A percentile compares a stretch with the other conserved stretches of the same genome.
These are phyloP conservation scores for Mortierella sp. DNA, from an alignment of 371 early-diverging fungal genomes.

Conservation along the genomic window DNA sequence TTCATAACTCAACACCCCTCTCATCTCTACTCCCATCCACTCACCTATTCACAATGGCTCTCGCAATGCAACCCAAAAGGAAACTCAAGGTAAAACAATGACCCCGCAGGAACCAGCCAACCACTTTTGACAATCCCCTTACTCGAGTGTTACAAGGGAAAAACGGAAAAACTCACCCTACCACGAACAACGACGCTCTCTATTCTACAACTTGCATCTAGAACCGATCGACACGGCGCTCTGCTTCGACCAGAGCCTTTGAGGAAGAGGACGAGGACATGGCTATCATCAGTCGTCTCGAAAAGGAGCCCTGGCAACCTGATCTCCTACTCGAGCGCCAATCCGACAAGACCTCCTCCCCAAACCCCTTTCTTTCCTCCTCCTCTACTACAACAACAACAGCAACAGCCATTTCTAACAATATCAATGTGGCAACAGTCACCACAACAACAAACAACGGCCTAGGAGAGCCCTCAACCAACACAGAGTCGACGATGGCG, in stretches of 20 bases:
- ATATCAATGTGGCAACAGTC: background rate
- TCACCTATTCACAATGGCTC: conserved; percentile 25
- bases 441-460: background rate
- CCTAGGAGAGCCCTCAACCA: background rate
- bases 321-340: conserved; percentile 53
- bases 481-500: conserved; percentile 5
- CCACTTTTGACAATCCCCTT: background rate
- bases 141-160: background rate
- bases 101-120: background rate
- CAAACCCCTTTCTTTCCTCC: background rate
- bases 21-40: background rate
- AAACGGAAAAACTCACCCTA: background rate
- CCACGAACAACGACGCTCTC: background rate
- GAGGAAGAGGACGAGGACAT: conserved; percentile 53
- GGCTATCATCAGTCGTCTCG: conserved; percentile 51
- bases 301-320: conserved; percentile 58
- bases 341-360: conserved; percentile 16
- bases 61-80: conserved; percentile 44
- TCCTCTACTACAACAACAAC: background rate
- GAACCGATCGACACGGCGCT: conserved; percentile 40
- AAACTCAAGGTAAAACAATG: conserved; percentile 42
- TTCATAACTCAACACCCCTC: background rate
- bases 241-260: conserved; percentile 28
- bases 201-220: background rate
- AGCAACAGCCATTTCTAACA: background rate